Base-by-base conservation (phyloP, 164 flowering plant genomes). In the Tetracentron sinense region DNA sequence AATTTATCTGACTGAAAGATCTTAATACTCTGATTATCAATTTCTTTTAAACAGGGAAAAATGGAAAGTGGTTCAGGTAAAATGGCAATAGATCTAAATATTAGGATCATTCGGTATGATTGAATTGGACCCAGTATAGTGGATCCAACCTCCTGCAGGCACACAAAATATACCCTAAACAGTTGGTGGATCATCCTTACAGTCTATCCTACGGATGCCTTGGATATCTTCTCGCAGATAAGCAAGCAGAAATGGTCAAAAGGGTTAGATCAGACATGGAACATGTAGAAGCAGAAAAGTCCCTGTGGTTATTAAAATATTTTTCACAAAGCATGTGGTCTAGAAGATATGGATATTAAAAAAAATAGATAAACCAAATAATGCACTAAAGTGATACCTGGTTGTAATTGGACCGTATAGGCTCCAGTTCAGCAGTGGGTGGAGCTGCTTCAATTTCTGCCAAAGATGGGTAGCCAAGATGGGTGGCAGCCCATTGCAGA, bases 371-470 rank as follows among this genome's bases (percentile, higher is more conserved):
- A 12, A 38, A 3, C 11, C 14, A 38, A 1, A 12, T 38, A 16
- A 16, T 38, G 44, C 44, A 38, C 14, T 4, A 16, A 59, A 31
- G 33, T 5, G 20, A 44, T 67, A 93, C 97, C 96, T 93, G 98
- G 78, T 73, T 90, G 75, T 94, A 90, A 66, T 91, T 69, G 50
- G 95, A 75, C 51, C 96, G 86, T 55, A 91, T 85, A 35, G 98
- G 97, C 81, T 94, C 98, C 74, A 89, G 76, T 66, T 94, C 96
- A 69, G 96, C 97, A 66, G 96, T 91, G 50, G 97, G 97, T 21
- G 97, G 96, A 71, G 99, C 96, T 56, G 95, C 93, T 83, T 91
- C 97, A 69, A 94, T 64, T 54, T 87, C 97, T 48, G 87, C 95
- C 76, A 94, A 79, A 52, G 97, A 91, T 54, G 89, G 38, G 72